These are phyloP conservation scores for Coemansia sp. DNA, from an alignment of 192 early-diverging fungal genomes.

Conservation along the genomic window DNA sequence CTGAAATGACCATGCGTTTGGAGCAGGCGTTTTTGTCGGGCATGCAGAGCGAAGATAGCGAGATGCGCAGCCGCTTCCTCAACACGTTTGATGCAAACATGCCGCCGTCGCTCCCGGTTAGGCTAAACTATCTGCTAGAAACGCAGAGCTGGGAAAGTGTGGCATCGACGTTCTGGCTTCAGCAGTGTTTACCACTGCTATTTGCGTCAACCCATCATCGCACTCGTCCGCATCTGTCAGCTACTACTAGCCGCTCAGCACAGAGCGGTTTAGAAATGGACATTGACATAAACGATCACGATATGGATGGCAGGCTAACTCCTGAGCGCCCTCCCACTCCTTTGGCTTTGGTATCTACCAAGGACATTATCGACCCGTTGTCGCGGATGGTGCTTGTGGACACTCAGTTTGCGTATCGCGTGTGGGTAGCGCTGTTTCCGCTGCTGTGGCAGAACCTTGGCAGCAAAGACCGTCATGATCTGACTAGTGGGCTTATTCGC, in stretches of 20 bases:
- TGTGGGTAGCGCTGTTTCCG: constrained; percentile 88
- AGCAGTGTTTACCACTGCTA: constrained; percentile 86
- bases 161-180: constrained; percentile 83
- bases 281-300: constrained; percentile 10
- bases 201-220: constrained; percentile 63
- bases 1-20: constrained; percentile 89
- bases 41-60: constrained; percentile 75
- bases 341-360: constrained; percentile 5
- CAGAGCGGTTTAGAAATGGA: constrained; percentile 16
- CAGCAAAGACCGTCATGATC: constrained; percentile 76
- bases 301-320: background rate
- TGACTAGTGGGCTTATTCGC: constrained; percentile 77
- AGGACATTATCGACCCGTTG: constrained; percentile 57
- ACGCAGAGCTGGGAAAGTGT: constrained; percentile 97
- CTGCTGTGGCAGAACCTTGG: constrained; percentile 75
- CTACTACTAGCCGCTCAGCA: constrained; percentile 7
- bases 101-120: constrained; percentile 61
- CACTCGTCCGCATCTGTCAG: constrained; percentile 7
- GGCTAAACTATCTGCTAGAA: constrained; percentile 86
- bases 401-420: constrained; percentile 61
- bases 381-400: constrained; percentile 69
- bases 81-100: constrained; percentile 81
- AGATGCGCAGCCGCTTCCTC: constrained; percentile 76
- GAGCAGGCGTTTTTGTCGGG: constrained; percentile 95
- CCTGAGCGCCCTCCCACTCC: background rate